phyloP scores from a whole-genome alignment of 192 early-diverging fungal genomes.

The Coemansia guatemalensis region DNA sequence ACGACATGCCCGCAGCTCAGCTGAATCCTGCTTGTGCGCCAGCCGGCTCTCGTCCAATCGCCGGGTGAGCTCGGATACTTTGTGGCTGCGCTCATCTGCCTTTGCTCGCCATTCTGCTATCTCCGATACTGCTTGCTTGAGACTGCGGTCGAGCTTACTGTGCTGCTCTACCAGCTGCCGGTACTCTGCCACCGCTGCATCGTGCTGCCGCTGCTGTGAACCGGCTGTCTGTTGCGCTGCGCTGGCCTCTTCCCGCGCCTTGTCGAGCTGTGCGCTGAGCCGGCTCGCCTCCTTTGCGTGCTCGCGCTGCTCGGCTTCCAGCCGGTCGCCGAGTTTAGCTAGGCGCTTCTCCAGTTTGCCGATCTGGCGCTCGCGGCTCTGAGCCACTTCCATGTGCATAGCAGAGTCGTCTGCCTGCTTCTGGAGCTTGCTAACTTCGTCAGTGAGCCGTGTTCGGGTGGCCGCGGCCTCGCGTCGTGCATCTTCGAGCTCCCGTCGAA shows the following conservation, averaged over 20 bases:
- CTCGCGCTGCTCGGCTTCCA: neutral
- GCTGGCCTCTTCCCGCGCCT: conserved; percentile 4
- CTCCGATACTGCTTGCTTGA: conserved; percentile 42
- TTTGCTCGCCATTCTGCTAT: conserved; percentile 37
- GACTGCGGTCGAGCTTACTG: conserved; percentile 28
- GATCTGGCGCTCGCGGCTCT: conserved; percentile 14
- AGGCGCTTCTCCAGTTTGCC: conserved; percentile 10
- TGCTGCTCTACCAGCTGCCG: conserved; percentile 33
- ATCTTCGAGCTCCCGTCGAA: conserved; percentile 16
- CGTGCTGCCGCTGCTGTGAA: conserved; percentile 7
- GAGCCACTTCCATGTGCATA: conserved; percentile 5
- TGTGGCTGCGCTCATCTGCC: conserved; percentile 35
- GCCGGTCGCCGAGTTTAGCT: neutral
- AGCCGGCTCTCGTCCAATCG: conserved; percentile 32
- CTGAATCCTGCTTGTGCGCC: conserved; percentile 21
- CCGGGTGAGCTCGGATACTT: conserved; percentile 17
- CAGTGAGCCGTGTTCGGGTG: neutral
- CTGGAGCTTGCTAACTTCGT: conserved; percentile 5
- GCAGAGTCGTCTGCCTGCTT: conserved; percentile 8
- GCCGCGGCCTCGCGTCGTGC: neutral
- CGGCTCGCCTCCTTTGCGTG: neutral
- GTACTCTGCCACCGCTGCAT: conserved; percentile 9
- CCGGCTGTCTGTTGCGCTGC: conserved; percentile 3
- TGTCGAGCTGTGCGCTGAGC: conserved; percentile 2
- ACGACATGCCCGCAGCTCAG: conserved; percentile 25